Evolutionary conservation across 768 basidiomycete genomes (phyloP).

Genomic region (Paxillus ammoniavirescens): DNA sequence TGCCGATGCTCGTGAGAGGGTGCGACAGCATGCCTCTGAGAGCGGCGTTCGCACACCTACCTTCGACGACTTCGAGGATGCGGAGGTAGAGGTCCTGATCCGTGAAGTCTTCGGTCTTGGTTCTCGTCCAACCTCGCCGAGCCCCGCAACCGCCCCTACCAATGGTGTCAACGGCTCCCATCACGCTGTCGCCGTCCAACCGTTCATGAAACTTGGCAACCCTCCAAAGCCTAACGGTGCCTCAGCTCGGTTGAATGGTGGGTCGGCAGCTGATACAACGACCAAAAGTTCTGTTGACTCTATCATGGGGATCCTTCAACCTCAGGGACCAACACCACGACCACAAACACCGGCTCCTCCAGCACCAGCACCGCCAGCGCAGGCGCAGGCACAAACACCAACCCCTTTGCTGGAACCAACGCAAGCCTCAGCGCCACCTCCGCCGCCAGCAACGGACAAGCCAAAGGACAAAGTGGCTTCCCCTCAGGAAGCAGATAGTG

Average conservation of each 20-base stretch:
- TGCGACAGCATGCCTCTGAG: slow-evolving; percentile 34
- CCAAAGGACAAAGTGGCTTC: slow-evolving; percentile 5
- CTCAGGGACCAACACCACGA: slow-evolving; percentile 2
- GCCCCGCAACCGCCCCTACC: not conserved
- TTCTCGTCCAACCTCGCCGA: slow-evolving; percentile 26
- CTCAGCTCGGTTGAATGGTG: slow-evolving; percentile 27
- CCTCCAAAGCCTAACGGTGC: slow-evolving; percentile 21
- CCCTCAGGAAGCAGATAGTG: not conserved
- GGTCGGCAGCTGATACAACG: slow-evolving; percentile 26
- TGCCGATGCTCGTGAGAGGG: slow-evolving; percentile 39
- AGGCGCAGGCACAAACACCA: not conserved
- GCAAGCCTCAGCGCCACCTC: not conserved
- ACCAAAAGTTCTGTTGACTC: slow-evolving; percentile 21
- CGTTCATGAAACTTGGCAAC: slow-evolving; percentile 21
- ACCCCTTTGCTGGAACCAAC: not conserved
- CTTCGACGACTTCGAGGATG: slow-evolving; percentile 32
- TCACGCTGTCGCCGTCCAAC: not conserved
- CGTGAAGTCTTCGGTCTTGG: slow-evolving; percentile 29
- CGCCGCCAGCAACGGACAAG: slow-evolving; percentile 2
- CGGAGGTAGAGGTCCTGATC: slow-evolving; percentile 23
- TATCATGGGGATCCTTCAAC: slow-evolving; percentile 12
- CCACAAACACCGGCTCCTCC: not conserved
- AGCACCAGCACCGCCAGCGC: not conserved
- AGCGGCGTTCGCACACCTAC: slow-evolving; percentile 31
- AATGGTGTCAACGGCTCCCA: slow-evolving; percentile 11